Evolutionary conservation across 2,329 filamentous ascomycete species (phyloP), one percentile per base, ranked within the genome.

Genomic region (Talaromyces albobiverticillius): DNA sequence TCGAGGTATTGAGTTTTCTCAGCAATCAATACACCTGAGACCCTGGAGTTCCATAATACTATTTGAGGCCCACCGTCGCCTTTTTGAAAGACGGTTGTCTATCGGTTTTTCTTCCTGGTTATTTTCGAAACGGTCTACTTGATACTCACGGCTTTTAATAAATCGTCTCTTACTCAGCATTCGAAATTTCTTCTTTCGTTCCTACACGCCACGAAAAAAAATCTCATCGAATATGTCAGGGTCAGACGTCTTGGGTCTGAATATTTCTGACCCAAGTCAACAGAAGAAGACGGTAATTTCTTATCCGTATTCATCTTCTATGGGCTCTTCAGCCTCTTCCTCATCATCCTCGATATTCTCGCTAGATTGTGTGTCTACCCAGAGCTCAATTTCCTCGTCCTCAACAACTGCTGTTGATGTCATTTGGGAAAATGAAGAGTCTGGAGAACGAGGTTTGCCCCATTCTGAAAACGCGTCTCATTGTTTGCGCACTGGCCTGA

Each of bases 321-420:
- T 90, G 78, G 83, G 86, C 66, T 87, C 87, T 54, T 89, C 88
- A 62, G 84, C 87, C 55, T 90, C 89, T 26, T 87, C 87, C 53
- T 91, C 88, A 18, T 82, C 86, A 55, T 83, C 85, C 53, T 94
- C 89, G 31, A 80, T 90, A 63, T 94, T 90, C 79, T 94, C 90
- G 61, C 80, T 87, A 65, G 82, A 83, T 66, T 70, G 72, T 38
- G 67, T 79, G 48, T 86, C 84, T 53, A 85, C 83, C 18, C 86
- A 90, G 73, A 79, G 79, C 58, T 89, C 88, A 51, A 83, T 87
- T 63, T 85, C 86, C 57, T 85, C 85, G 38, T 85, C 83, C 52
- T 86, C 86, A 53, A 79, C 82, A 57, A 79, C 80, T 66, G 82
- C 82, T 55, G 83, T 82, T 59, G 80, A 84, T 64, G 67, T 71